Conservation (phyloP, 1,139 yeast species). For the Saccharomyces hybrid region DNA sequence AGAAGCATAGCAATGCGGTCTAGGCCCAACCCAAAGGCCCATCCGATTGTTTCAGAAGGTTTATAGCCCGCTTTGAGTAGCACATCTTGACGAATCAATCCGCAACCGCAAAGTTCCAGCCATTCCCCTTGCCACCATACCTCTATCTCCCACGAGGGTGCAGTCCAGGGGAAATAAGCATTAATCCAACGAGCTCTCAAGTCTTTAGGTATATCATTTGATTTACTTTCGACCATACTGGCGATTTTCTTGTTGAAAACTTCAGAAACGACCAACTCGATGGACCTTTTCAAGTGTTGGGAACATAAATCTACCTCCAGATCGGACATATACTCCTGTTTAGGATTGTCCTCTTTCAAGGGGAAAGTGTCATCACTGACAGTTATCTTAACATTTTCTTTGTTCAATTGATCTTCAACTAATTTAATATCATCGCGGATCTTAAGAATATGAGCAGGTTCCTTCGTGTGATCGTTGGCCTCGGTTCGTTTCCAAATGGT, state of each 20-base stretch:
- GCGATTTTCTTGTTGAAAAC: slow-evolving; percentile 66
- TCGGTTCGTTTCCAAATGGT: slow-evolving; percentile 58
- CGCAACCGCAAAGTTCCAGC: slow-evolving; percentile 97
- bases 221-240: slow-evolving; percentile 55
- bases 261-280: slow-evolving; percentile 74
- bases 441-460: slow-evolving; percentile 21
- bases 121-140: slow-evolving; percentile 99
- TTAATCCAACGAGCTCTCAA: slow-evolving; percentile 90
- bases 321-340: slow-evolving; percentile 67
- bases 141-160: slow-evolving; percentile 97
- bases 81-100: slow-evolving; percentile 77
- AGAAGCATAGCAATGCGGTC: slow-evolving; percentile 94
- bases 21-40: slow-evolving; percentile 98
- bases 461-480: slow-evolving; percentile 6
- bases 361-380: slow-evolving; percentile 58
- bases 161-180: slow-evolving; percentile 96
- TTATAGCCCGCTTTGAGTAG: slow-evolving; percentile 62
- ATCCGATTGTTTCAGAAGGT: slow-evolving; percentile 56
- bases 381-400: slow-evolving; percentile 44
- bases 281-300: slow-evolving; percentile 73
- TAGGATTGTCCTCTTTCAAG: slow-evolving; percentile 52
- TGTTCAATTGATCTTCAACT: slow-evolving; percentile 36
- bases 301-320: slow-evolving; percentile 63
- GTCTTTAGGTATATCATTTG: slow-evolving; percentile 45
- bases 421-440: slow-evolving; percentile 32